Conservation (phyloP, 768 basidiomycete species). For the Flagelloscypha sp. region DNA sequence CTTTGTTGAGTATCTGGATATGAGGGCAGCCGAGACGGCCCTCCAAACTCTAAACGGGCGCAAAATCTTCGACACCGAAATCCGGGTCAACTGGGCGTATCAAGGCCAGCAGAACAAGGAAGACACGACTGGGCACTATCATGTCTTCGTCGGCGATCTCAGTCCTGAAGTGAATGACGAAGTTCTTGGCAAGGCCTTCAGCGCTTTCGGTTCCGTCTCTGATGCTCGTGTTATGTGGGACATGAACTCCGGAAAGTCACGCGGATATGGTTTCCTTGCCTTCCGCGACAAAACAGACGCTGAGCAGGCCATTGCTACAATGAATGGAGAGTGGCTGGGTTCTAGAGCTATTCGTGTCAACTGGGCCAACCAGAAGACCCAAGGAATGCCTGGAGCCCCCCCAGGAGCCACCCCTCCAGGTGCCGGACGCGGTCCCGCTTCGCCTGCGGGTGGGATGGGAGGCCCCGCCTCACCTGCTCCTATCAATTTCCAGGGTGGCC, state of each 20-base stretch:
- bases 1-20: slow-evolving; percentile 98
- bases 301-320: slow-evolving; percentile 97
- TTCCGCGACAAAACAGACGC: slow-evolving; percentile 99
- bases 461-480: slow-evolving; percentile 60
- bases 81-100: slow-evolving; percentile 99
- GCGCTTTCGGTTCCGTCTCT: slow-evolving; percentile 91
- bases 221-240: slow-evolving; percentile 99
- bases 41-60: slow-evolving; percentile 96
- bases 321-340: slow-evolving; percentile 99
- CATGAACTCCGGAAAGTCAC: slow-evolving; percentile 98
- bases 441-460: slow-evolving; percentile 16
- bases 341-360: slow-evolving; percentile 98
- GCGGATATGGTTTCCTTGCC: slow-evolving; percentile 96
- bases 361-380: slow-evolving; percentile 99
- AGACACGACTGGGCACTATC: slow-evolving; percentile 94
- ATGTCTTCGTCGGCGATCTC: slow-evolving; percentile 99
- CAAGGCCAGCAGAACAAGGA: slow-evolving; percentile 98
- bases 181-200: slow-evolving; percentile 93
- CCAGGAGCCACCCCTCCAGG: background rate
- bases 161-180: slow-evolving; percentile 98
- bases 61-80: slow-evolving; percentile 99
- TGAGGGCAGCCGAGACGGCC: slow-evolving; percentile 98
- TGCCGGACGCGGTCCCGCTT: slow-evolving; percentile 1
- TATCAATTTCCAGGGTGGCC: slow-evolving; percentile 85
- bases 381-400: slow-evolving; percentile 58